These are phyloP conservation scores for Scenedesmus sp. DNA, from an alignment of 163 green algal genomes.

Conservation along the genomic window DNA sequence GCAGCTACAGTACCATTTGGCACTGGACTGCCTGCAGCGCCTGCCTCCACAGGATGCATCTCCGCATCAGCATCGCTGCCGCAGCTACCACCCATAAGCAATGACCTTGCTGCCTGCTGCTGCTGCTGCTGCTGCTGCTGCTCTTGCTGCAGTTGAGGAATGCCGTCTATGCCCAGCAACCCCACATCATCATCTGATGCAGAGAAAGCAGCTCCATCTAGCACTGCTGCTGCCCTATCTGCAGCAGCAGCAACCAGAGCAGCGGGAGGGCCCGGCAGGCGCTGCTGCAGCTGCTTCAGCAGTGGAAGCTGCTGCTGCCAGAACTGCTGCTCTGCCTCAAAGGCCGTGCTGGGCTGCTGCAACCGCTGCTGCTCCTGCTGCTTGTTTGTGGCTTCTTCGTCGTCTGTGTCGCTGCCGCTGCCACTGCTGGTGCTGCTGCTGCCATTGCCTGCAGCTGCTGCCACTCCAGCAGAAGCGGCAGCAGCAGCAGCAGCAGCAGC, in stretches of 20 bases:
- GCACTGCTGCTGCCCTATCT: not conserved
- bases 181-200: not conserved
- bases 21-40: not conserved
- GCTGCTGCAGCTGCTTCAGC: slow-evolving; percentile 1
- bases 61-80: not conserved
- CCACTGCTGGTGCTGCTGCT: not conserved
- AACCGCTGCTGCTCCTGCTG: not conserved
- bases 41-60: not conserved
- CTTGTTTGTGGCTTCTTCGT: not conserved
- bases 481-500: not conserved
- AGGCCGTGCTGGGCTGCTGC: not conserved
- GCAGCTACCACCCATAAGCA: not conserved
- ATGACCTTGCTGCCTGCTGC: not conserved
- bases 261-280: slow-evolving; percentile 2
- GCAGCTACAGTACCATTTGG: too few species aligned
- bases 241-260: not conserved
- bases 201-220: not conserved
- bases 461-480: not conserved
- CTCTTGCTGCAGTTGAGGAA: not conserved
- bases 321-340: slow-evolving; percentile 11
- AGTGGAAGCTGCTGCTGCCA: slow-evolving; percentile 14
- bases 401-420: not conserved
- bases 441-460: not conserved
- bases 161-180: not conserved
- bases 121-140: slow-evolving; percentile 9